Evolutionary conservation across 2,329 filamentous ascomycete species (phyloP).

Genomic region (Talaromyces sp.): DNA sequence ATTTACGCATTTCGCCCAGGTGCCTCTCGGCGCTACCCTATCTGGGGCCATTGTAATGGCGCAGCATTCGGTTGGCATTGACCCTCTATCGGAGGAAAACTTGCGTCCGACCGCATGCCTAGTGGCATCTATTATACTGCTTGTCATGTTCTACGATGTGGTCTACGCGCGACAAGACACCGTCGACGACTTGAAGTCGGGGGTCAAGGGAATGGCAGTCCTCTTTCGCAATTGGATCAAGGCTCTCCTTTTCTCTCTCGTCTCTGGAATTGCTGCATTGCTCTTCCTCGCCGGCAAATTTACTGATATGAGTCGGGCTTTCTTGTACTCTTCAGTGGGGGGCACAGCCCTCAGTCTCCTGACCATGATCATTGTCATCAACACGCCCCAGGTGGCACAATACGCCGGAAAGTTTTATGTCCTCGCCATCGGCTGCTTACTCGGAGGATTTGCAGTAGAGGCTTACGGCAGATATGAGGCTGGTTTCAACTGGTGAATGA

Average conservation of each 20-base stretch:
- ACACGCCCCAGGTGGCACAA: not conserved
- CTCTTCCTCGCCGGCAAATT: not conserved
- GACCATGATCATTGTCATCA: not conserved
- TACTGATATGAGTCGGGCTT: not conserved
- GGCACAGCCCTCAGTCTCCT: not conserved
- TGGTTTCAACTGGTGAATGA: not conserved
- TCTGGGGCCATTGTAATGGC: constrained; percentile 1
- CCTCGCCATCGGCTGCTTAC: not conserved
- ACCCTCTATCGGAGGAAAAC: not conserved
- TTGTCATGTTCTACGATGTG: constrained; percentile 1
- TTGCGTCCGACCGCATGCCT: not conserved
- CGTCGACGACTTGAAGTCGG: not conserved
- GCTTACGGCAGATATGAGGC: not conserved
- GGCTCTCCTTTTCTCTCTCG: not conserved
- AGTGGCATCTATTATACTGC: not conserved
- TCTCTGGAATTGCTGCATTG: not conserved
- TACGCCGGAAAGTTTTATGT: not conserved
- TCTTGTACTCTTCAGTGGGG: not conserved
- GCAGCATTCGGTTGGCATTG: not conserved
- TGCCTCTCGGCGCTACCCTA: constrained; percentile 2
- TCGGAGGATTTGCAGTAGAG: not conserved
- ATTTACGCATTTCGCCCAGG: constrained; percentile 6
- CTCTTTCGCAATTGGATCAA: constrained; percentile 2
- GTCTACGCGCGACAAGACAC: constrained; percentile 4
- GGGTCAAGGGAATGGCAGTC: constrained; percentile 1